Percentiles rank a stretch among this genome's conserved stretches.
These are phyloP conservation scores for Ottelia alismoides DNA, from an alignment of 106 monocot genomes.

Conservation along the genomic window DNA sequence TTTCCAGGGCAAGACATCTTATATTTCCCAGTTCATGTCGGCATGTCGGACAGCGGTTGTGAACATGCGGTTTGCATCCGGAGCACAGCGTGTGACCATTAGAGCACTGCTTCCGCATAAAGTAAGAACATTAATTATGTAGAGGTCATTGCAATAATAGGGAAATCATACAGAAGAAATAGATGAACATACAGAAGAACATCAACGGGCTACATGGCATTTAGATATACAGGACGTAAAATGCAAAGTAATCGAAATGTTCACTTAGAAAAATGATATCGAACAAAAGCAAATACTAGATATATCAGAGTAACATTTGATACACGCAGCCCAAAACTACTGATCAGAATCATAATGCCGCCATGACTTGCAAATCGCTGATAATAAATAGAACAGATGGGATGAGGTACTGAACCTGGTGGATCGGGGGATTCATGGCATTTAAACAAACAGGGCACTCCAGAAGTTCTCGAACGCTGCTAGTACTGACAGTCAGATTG, in stretches of 20 bases:
- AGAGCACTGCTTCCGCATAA: slow-evolving; percentile 9
- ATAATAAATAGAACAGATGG: not conserved
- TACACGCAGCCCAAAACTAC: too few relatives aligned
- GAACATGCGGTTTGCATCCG: slow-evolving; percentile 19
- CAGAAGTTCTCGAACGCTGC: slow-evolving; percentile 78
- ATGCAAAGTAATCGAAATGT: not conserved
- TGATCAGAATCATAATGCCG: too few relatives aligned
- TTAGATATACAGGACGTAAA: not conserved
- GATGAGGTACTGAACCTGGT: slow-evolving; percentile 50
- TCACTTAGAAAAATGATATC: not conserved
- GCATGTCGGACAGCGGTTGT: slow-evolving; percentile 26
- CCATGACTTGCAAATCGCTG: not conserved
- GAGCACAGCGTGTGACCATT: slow-evolving; percentile 24
- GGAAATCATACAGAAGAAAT: not conserved
- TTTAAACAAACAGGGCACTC: slow-evolving; percentile 95
- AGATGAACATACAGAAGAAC: not conserved
- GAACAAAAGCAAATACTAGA: not conserved
- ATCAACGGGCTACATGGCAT: not conserved
- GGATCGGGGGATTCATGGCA: slow-evolving; percentile 98
- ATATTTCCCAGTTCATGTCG: slow-evolving; percentile 20
- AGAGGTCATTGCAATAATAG: too few relatives aligned
- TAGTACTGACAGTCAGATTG: slow-evolving; percentile 41
- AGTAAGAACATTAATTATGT: not conserved
- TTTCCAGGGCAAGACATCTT: slow-evolving; percentile 23
- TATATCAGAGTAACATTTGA: not conserved